Evolutionary conservation across 768 basidiomycete genomes (phyloP).

Genomic region (Amanita molliuscula): DNA sequence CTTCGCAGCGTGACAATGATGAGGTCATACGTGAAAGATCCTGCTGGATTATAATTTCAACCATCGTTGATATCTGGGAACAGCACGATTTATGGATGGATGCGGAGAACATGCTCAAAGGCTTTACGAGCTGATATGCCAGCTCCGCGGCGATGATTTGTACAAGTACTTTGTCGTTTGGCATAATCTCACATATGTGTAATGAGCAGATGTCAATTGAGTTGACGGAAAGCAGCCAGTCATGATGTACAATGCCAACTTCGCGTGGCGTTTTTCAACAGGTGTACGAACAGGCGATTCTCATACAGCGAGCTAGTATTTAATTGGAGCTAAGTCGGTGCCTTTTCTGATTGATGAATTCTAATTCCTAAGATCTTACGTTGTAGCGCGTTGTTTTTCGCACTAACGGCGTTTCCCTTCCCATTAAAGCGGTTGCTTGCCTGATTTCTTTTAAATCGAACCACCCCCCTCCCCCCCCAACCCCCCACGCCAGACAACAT

Average conservation of each 20-base stretch:
- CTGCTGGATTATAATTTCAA: constrained; percentile 68
- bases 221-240: neutral
- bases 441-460: constrained; percentile 3
- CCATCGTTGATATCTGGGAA: constrained; percentile 60
- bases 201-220: neutral
- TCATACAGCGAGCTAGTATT: neutral
- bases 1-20: neutral
- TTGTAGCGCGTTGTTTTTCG: neutral
- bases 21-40: constrained; percentile 29
- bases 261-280: neutral
- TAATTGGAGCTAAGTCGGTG: neutral
- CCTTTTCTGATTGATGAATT: neutral
- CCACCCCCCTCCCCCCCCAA: constrained; percentile 3
- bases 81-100: constrained; percentile 78
- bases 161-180: neutral
- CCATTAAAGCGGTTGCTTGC: constrained; percentile 11
- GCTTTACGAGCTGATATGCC: constrained; percentile 8
- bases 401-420: constrained; percentile 4
- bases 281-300: neutral
- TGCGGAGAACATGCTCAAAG: constrained; percentile 42
- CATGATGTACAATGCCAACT: no score
- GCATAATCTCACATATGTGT: neutral
- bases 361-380: neutral
- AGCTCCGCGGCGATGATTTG: neutral
- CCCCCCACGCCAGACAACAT: neutral